These are phyloP conservation scores for Parachaetomium inaequale DNA, from an alignment of 495 filamentous ascomycete genomes.

Conservation along the genomic window DNA sequence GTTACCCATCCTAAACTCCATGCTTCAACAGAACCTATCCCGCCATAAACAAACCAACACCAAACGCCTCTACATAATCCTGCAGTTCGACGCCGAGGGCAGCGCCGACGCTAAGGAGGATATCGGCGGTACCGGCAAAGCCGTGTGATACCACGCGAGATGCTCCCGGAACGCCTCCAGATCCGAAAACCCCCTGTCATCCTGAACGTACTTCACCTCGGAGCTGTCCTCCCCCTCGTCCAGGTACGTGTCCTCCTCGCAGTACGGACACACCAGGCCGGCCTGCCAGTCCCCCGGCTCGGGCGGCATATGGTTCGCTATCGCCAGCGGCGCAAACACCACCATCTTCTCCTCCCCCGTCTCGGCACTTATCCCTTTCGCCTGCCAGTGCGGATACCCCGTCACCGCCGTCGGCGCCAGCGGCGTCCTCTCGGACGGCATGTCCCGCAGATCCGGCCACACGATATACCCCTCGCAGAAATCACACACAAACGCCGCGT, in stretches of 20 bases:
- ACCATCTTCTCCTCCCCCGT: slow-evolving; percentile 39
- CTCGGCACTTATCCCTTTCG: slow-evolving; percentile 17
- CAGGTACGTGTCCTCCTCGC: slow-evolving; percentile 47
- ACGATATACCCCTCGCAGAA: slow-evolving; percentile 49
- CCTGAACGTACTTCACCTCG: slow-evolving; percentile 42
- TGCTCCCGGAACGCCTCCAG: slow-evolving; percentile 43
- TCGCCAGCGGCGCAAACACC: slow-evolving; percentile 47
- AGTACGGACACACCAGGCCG: slow-evolving; percentile 43
- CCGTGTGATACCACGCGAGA: slow-evolving; percentile 46
- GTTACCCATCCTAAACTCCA: not conserved
- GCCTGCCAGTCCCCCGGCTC: slow-evolving; percentile 41
- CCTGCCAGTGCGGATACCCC: slow-evolving; percentile 35
- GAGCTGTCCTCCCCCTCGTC: slow-evolving; percentile 43
- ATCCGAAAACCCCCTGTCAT: slow-evolving; percentile 41
- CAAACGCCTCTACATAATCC: slow-evolving; percentile 40
- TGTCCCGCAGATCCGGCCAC: slow-evolving; percentile 43
- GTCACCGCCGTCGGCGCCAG: slow-evolving; percentile 8
- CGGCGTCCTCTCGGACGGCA: slow-evolving; percentile 37
- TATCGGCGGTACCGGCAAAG: slow-evolving; percentile 31
- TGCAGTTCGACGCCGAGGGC: slow-evolving; percentile 26
- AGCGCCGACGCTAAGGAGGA: slow-evolving; percentile 17
- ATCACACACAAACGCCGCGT: slow-evolving; percentile 49
- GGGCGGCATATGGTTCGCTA: slow-evolving; percentile 48
- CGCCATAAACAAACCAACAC: slow-evolving; percentile 6
- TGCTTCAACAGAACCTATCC: not conserved